These are phyloP conservation scores for Ophiorrhiza pumila DNA, from an alignment of 257 asterid species.

Conservation along the genomic window DNA sequence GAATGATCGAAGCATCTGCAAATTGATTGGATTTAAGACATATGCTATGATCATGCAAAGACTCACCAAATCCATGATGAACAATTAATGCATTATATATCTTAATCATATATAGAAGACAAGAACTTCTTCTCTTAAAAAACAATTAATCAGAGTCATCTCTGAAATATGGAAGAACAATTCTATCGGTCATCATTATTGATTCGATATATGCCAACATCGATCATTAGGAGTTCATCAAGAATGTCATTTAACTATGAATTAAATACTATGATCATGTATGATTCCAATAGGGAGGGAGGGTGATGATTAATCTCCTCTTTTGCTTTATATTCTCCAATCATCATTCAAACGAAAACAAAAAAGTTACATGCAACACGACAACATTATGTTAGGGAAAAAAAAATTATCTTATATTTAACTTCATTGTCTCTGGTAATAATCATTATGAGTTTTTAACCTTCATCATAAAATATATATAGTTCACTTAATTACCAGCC, in stretches of 20 bases:
- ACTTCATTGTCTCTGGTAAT: too few species aligned
- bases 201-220: too few species aligned
- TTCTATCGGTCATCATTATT: too few species aligned
- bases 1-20: slow-evolving; percentile 2
- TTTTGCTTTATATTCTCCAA: background rate
- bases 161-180: too few species aligned
- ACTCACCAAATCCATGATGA: slow-evolving; percentile 3
- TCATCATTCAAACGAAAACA: background rate
- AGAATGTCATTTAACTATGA: too few species aligned
- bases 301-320: background rate
- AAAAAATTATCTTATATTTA: background rate
- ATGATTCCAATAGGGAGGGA: too few species aligned
- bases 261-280: too few species aligned
- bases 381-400: background rate
- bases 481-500: slow-evolving; percentile 68
- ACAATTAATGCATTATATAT: background rate
- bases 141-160: too few species aligned
- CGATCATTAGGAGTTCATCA: too few species aligned
- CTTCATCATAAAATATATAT: background rate
- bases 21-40: slow-evolving; percentile 24
- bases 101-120: background rate
- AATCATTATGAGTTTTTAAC: too few species aligned
- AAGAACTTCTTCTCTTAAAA: background rate
- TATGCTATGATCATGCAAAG: slow-evolving; percentile 8
- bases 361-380: background rate